A percentile compares a stretch with the other conserved stretches of the same genome.
Evolutionary conservation across 257 asterid genomes (phyloP).

Genomic region (Nicotiana paniculata): DNA sequence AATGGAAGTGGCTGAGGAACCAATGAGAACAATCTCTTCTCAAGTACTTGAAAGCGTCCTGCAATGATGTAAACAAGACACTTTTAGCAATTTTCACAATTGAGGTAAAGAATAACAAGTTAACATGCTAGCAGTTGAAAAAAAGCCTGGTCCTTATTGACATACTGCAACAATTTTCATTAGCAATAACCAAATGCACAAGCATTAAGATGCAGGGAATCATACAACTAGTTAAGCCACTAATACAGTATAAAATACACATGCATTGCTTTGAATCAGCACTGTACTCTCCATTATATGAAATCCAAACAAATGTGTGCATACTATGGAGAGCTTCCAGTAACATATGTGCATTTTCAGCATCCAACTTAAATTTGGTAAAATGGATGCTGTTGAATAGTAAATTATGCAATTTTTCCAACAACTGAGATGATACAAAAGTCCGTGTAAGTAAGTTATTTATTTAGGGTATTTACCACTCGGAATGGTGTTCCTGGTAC

Average conservation of each 20-base stretch:
- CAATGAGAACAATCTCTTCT: slow-evolving; percentile 89
- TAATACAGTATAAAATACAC: neutral
- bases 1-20: slow-evolving; percentile 93
- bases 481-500: slow-evolving; percentile 89
- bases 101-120: neutral
- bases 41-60: slow-evolving; percentile 89
- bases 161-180: neutral
- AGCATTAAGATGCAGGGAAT: neutral
- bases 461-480: slow-evolving; percentile 42
- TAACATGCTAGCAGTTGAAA: neutral
- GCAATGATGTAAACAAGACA: slow-evolving; percentile 23
- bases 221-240: neutral
- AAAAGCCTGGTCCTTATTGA: neutral
- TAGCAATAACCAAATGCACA: neutral
- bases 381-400: neutral
- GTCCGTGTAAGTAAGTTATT: neutral
- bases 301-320: neutral
- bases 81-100: neutral
- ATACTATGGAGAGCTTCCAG: neutral
- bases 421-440: neutral
- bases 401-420: neutral
- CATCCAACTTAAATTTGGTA: neutral
- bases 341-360: neutral
- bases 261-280: neutral
- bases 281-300: neutral